These are phyloP conservation scores for Phytophthora citricola DNA, from an alignment of 352 stramenopile genomes.

Conservation along the genomic window DNA sequence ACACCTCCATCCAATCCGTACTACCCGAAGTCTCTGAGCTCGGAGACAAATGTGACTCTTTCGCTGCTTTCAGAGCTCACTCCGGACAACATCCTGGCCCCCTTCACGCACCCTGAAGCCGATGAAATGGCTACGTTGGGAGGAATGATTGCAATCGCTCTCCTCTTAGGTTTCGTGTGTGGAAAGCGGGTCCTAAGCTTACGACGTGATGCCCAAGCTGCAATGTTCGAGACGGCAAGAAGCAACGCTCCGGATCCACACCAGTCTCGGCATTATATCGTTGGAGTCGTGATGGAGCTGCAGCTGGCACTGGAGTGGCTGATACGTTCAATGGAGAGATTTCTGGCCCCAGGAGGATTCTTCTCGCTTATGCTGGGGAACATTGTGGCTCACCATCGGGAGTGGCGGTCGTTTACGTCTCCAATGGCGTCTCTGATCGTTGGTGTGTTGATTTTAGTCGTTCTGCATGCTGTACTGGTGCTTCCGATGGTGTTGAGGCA, in stretches of 20 bases:
- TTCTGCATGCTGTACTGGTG: constrained; percentile 44
- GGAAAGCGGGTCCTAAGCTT: constrained; percentile 25
- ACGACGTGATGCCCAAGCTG: constrained; percentile 29
- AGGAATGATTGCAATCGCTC: constrained; percentile 18
- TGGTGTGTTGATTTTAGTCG: constrained; percentile 31
- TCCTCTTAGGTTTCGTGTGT: constrained; percentile 19
- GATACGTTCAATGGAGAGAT: constrained; percentile 34
- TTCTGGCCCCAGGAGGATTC: constrained; percentile 44
- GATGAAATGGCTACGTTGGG: constrained; percentile 17
- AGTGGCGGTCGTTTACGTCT: constrained; percentile 46
- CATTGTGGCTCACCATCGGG: constrained; percentile 48
- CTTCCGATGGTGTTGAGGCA: constrained; percentile 42
- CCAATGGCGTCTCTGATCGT: constrained; percentile 49
- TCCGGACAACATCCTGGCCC: constrained; percentile 13
- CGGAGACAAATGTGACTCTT: constrained; percentile 5
- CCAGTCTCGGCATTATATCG: constrained; percentile 46
- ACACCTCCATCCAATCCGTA: constrained; percentile 20
- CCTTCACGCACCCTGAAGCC: constrained; percentile 1
- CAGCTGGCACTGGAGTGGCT: constrained; percentile 62
- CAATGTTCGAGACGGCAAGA: constrained; percentile 30
- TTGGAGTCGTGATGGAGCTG: constrained; percentile 52
- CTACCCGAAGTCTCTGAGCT: constrained; percentile 32
- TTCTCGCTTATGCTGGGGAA: constrained; percentile 48
- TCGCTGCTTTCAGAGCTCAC: constrained; percentile 21
- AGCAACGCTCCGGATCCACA: constrained; percentile 18